Percentiles rank a stretch among this genome's conserved stretches.
These are phyloP conservation scores for Thielaviopsis euricoi DNA, from an alignment of 2,329 filamentous ascomycete genomes.

Conservation along the genomic window DNA sequence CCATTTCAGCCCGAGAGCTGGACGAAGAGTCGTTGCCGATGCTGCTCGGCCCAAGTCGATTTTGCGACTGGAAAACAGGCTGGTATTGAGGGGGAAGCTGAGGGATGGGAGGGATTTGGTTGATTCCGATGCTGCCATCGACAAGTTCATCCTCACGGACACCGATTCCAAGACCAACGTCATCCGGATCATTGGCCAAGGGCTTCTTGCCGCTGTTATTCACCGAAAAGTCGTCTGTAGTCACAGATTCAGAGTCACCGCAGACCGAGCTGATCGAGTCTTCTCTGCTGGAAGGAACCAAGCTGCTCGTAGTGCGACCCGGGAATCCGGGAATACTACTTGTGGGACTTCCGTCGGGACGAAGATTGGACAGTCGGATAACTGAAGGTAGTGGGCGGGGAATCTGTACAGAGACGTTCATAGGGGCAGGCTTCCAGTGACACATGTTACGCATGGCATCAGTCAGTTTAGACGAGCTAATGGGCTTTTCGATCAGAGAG, in stretches of 20 bases:
- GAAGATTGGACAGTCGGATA: constrained; percentile 46
- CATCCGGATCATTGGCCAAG: constrained; percentile 59
- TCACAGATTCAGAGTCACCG: constrained; percentile 67
- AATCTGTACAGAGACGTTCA: constrained; percentile 27
- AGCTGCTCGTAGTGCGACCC: constrained; percentile 54
- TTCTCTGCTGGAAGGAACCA: constrained; percentile 64
- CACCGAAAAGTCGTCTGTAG: constrained; percentile 61
- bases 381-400: constrained; percentile 45
- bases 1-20: constrained; percentile 1
- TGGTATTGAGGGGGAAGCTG: constrained; percentile 38
- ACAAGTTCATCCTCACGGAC: constrained; percentile 32
- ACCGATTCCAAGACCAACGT: constrained; percentile 59
- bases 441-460: constrained; percentile 79
- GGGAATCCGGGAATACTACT: constrained; percentile 48
- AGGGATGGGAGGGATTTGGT: constrained; percentile 27
- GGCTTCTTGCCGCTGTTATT: constrained; percentile 50
- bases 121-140: constrained; percentile 19
- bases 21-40: constrained; percentile 6
- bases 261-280: constrained; percentile 84
- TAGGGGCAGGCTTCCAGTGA: constrained; percentile 71
- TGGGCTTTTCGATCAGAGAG: constrained; percentile 88
- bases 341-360: constrained; percentile 62
- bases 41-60: background rate
- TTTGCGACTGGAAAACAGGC: background rate
- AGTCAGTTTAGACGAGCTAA: constrained; percentile 76